phyloP scores from a whole-genome alignment of 2,329 filamentous ascomycete genomes.

The Aureobasidium zeae region DNA sequence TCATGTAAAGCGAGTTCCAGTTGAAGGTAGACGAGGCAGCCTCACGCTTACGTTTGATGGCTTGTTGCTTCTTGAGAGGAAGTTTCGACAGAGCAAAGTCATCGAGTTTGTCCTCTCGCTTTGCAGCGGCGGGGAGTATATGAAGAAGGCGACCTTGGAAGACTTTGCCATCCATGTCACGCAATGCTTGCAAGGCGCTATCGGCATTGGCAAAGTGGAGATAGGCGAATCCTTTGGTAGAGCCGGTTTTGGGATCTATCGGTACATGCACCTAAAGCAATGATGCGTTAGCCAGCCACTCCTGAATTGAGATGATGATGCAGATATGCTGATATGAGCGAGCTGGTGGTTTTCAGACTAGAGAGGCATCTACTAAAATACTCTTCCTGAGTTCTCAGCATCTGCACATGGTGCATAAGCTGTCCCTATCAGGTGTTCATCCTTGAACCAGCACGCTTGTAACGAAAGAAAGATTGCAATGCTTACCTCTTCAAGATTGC shows the following conservation, averaged over 20 bases:
- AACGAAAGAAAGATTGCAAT: slow-evolving; percentile 20
- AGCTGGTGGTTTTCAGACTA: slow-evolving; percentile 51
- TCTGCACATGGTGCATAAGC: slow-evolving; percentile 74
- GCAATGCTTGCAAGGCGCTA: slow-evolving; percentile 69
- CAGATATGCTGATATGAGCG: background rate
- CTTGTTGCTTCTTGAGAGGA: slow-evolving; percentile 86
- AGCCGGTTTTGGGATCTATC: slow-evolving; percentile 56
- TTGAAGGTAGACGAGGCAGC: slow-evolving; percentile 74
- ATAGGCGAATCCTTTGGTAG: slow-evolving; percentile 84
- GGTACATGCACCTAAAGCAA: slow-evolving; percentile 70
- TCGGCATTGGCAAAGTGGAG: slow-evolving; percentile 66
- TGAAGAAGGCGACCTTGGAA: slow-evolving; percentile 92
- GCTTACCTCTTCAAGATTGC: slow-evolving; percentile 79
- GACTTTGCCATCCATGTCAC: slow-evolving; percentile 68
- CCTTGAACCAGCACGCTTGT: slow-evolving; percentile 39
- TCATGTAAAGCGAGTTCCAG: slow-evolving; percentile 99
- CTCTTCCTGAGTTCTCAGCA: slow-evolving; percentile 83
- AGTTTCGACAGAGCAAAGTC: slow-evolving; percentile 85
- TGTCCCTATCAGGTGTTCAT: slow-evolving; percentile 99
- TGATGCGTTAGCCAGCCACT: slow-evolving; percentile 13
- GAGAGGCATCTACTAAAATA: slow-evolving; percentile 99
- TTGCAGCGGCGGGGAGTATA: slow-evolving; percentile 73
- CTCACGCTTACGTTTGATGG: slow-evolving; percentile 76
- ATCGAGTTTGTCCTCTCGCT: slow-evolving; percentile 72
- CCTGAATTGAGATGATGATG: background rate